phyloP scores from a whole-genome alignment of 306 rosid species.

The Prunus armeniaca region DNA sequence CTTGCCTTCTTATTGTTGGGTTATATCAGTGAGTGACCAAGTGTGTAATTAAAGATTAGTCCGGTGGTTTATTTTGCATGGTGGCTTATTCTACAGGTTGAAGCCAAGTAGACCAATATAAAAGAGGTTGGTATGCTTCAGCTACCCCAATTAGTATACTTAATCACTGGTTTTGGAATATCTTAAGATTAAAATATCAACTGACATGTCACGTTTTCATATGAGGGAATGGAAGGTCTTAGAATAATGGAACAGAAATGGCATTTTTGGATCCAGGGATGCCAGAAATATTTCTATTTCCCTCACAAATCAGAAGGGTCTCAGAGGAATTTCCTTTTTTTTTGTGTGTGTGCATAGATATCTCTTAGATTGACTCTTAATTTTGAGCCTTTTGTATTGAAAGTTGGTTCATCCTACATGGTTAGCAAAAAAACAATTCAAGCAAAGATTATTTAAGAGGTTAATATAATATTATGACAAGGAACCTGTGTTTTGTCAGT shows the following conservation, averaged over 20 bases:
- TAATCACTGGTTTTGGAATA: constrained; percentile 15
- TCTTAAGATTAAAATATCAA: constrained; percentile 6
- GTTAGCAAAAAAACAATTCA: constrained; percentile 29
- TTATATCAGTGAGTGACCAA: background rate
- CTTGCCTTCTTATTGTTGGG: background rate
- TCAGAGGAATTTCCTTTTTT: constrained; percentile 26
- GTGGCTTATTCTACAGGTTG: constrained; percentile 6
- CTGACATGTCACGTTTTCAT: constrained; percentile 27
- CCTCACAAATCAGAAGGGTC: constrained; percentile 7
- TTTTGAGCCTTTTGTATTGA: constrained; percentile 28
- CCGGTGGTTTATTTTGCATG: constrained; percentile 10
- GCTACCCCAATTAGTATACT: constrained; percentile 1
- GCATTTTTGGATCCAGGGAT: constrained; percentile 24
- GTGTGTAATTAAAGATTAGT: background rate
- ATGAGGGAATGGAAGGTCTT: constrained; percentile 11
- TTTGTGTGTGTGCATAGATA: background rate
- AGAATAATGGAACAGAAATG: constrained; percentile 25
- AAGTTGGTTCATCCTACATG: constrained; percentile 23
- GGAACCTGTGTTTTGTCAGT: constrained; percentile 63
- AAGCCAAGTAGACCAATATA: background rate
- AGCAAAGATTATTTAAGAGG: constrained; percentile 27
- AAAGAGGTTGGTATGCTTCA: background rate
- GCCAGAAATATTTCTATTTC: background rate
- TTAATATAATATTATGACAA: constrained; percentile 19
- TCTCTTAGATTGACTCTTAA: constrained; percentile 28